Evolutionary conservation across 1,284 basidiomycete genomes (phyloP).

Genomic region (Ustilago vetiveriae): DNA sequence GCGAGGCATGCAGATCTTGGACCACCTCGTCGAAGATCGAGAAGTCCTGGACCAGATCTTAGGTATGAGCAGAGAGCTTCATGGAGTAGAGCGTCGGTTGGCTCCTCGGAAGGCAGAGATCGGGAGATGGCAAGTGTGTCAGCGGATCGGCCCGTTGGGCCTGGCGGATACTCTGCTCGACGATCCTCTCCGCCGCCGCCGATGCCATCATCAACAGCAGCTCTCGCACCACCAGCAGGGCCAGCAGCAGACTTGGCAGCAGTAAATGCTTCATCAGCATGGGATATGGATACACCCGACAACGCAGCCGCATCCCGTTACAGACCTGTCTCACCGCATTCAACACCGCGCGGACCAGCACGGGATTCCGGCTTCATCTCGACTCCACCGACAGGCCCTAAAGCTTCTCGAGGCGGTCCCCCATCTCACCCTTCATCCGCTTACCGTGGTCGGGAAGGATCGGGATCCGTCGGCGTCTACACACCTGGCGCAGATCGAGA

Average conservation of each 20-base stretch:
- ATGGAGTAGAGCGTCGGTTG: conserved; percentile 16
- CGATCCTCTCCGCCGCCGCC: conserved; percentile 1
- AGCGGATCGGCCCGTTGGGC: background rate
- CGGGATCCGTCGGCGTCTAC: conserved; percentile 13
- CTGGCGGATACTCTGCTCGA: background rate
- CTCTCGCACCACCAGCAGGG: background rate
- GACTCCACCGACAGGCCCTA: conserved; percentile 35
- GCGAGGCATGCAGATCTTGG: conserved; percentile 6
- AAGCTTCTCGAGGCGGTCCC: conserved; percentile 20
- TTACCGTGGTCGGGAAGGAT: conserved; percentile 16
- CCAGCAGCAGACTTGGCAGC: conserved; percentile 8
- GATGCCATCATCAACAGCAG: conserved; percentile 3
- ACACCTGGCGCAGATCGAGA: conserved; percentile 29
- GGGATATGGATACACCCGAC: conserved; percentile 1
- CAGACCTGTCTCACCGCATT: conserved; percentile 3
- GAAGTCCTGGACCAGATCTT: conserved; percentile 24
- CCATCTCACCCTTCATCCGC: conserved; percentile 9
- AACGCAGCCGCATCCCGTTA: conserved; percentile 5
- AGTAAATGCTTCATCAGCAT: background rate
- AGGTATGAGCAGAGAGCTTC: conserved; percentile 12
- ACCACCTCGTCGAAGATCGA: conserved; percentile 16
- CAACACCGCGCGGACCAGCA: conserved; percentile 20
- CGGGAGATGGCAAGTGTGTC: conserved; percentile 8
- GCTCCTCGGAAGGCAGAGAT: conserved; percentile 21
- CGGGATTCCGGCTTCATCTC: conserved; percentile 18